phyloP scores from a whole-genome alignment of 139 green algal species.

The Micractinium sp. region DNA sequence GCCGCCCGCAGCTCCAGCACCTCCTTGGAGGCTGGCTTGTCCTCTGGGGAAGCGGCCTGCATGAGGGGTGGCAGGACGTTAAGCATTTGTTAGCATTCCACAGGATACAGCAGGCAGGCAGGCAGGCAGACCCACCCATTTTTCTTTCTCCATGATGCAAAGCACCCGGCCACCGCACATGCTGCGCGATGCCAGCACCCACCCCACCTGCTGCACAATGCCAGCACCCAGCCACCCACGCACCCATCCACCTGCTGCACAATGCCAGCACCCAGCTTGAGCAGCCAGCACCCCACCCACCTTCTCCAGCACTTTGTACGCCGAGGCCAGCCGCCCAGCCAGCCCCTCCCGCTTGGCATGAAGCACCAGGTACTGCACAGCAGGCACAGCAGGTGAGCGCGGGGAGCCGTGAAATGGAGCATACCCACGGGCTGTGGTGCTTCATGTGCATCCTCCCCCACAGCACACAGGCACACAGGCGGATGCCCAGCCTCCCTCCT shows the following conservation, averaged over 20 bases:
- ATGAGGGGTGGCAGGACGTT: neutral
- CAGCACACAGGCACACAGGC: too few species aligned
- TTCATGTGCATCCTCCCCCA: neutral
- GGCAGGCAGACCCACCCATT: neutral
- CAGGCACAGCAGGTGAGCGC: neutral
- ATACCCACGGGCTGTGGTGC: neutral
- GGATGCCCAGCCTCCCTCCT: neutral
- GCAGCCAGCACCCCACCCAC: neutral
- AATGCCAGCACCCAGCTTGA: neutral
- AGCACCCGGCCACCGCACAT: neutral
- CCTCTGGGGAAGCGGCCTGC: constrained; percentile 38
- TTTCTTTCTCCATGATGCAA: neutral
- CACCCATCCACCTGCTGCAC: too few species aligned
- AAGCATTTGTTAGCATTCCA: neutral
- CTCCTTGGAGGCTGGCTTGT: constrained; percentile 48
- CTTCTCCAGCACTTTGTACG: constrained; percentile 56
- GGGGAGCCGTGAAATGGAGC: neutral
- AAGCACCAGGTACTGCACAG: constrained; percentile 58
- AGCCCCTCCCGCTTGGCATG: constrained; percentile 65
- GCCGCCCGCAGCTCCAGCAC: constrained; percentile 49
- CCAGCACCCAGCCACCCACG: too few species aligned
- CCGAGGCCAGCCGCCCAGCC: constrained; percentile 44
- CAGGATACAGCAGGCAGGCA: neutral
- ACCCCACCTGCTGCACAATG: too few species aligned
- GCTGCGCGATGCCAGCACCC: too few species aligned